phyloP scores from a whole-genome alignment of 2,329 filamentous ascomycete genomes.

The Colletotrichum tofieldiae region DNA sequence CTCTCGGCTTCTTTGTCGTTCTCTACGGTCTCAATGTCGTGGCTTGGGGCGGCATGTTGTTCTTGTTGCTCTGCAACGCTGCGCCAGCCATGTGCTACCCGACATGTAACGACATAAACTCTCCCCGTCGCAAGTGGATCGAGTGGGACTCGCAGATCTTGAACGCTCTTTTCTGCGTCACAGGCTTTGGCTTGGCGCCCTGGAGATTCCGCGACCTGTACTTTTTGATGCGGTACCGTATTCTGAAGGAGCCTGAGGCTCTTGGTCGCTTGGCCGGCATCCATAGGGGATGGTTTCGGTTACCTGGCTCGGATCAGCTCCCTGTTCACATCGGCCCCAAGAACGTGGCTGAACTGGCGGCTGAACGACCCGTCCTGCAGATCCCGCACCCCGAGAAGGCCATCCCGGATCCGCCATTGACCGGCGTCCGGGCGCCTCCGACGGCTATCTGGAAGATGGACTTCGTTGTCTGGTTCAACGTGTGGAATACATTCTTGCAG shows the following conservation, averaged over 20 bases:
- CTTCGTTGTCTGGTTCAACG: slow-evolving; percentile 83
- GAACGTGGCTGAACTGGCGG: slow-evolving; percentile 61
- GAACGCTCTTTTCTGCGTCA: slow-evolving; percentile 89
- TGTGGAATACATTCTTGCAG: slow-evolving; percentile 86
- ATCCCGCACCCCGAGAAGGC: slow-evolving; percentile 77
- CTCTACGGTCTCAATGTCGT: slow-evolving; percentile 88
- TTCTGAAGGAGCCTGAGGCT: slow-evolving; percentile 66
- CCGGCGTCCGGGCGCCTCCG: slow-evolving; percentile 77
- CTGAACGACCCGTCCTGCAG: slow-evolving; percentile 57
- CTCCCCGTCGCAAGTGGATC: slow-evolving; percentile 86
- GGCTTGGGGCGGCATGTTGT: slow-evolving; percentile 93
- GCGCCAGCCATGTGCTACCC: slow-evolving; percentile 81
- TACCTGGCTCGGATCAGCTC: slow-evolving; percentile 76
- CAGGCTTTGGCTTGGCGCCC: slow-evolving; percentile 86
- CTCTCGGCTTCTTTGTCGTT: slow-evolving; percentile 82
- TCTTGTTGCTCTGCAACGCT: slow-evolving; percentile 85
- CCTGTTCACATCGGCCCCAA: slow-evolving; percentile 67
- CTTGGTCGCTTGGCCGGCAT: slow-evolving; percentile 81
- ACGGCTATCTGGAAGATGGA: slow-evolving; percentile 84
- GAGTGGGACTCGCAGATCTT: slow-evolving; percentile 88
- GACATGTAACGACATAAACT: slow-evolving; percentile 80
- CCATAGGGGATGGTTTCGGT: slow-evolving; percentile 82
- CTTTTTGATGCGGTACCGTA: slow-evolving; percentile 77
- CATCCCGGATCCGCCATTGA: slow-evolving; percentile 78
- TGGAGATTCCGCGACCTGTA: slow-evolving; percentile 89